Percentiles rank a stretch among this genome's conserved stretches.
Evolutionary conservation across 345 rosid species (phyloP).

Genomic region (Psidium friedrichsthalianum): DNA sequence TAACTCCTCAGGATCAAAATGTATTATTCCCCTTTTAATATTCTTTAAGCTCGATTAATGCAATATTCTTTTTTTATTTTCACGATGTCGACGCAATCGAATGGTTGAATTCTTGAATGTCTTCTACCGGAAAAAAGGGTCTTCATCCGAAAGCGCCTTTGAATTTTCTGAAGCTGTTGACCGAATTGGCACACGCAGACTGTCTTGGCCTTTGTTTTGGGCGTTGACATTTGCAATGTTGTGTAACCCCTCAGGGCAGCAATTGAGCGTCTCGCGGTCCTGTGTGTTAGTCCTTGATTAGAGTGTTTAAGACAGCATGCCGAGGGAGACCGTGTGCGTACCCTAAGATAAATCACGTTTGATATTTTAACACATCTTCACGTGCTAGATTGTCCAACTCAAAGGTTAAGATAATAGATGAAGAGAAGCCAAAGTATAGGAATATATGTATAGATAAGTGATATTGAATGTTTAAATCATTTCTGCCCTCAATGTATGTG

Average conservation of each 20-base stretch:
- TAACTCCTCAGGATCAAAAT: not conserved
- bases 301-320: too few relatives aligned
- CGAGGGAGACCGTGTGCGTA: too few relatives aligned
- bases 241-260: too few relatives aligned
- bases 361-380: too few relatives aligned
- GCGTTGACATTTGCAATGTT: not conserved
- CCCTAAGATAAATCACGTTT: too few relatives aligned
- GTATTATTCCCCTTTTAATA: too few relatives aligned
- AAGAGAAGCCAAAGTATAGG: too few relatives aligned
- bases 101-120: not conserved
- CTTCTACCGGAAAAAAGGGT: not conserved
- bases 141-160: not conserved
- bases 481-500: not conserved
- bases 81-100: not conserved
- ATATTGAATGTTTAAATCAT: accelerated
- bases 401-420: not conserved
- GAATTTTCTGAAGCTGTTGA: not conserved
- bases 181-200: not conserved
- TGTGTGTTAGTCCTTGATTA: too few relatives aligned
- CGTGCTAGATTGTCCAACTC: not conserved
- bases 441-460: not conserved
- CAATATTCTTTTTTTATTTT: not conserved
- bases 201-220: not conserved
- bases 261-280: too few relatives aligned
- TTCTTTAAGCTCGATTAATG: too few relatives aligned